Evolutionary conservation across 2,329 filamentous ascomycete species (phyloP), one percentile per base, ranked within the genome.

Genomic region (Aurifilum marmelostoma): DNA sequence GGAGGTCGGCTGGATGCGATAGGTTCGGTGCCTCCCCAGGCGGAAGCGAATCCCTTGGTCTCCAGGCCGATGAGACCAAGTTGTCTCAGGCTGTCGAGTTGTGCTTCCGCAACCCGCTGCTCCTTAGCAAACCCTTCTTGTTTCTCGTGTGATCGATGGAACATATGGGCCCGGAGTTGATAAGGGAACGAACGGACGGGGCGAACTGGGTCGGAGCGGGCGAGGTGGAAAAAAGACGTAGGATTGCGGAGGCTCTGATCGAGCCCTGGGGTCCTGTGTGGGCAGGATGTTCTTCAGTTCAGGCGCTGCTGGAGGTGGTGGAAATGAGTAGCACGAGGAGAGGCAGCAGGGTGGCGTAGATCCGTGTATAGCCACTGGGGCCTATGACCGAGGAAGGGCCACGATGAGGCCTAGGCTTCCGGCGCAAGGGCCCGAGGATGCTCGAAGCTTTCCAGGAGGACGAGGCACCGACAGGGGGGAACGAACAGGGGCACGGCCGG

Each of bases 111-210:
- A 69, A 75, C 74, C 69, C 77, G 77, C 73, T 81, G 78, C 65
- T 83, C 80, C 73, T 79, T 80, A 63, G 75, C 74, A 72, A 77
- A 76, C 74, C 77, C 79, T 75, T 79, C 72, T 71, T 73, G 69
- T 74, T 79, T 82, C 71, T 77, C 76, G 72, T 79, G 79, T 69
- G 80, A 83, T 79, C 80, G 80, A 79, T 78, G 79, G 75, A 83
- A 83, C 82, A 83, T 83, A 78, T 80, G 80, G 76, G 74, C 67
- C 69, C 69, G 67, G 61, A 41, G 56, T 65, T 43, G 67, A 41
- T 29, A 54, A 64, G 52, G 56, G 64, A 60, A 63, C 58, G 67
- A 61, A 43, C 34, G 59, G 39, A 41, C 59, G 39, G 59, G 64
- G 69, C 67, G 69, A 69, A 58, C n/a, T 69, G 47, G 65, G 43